phyloP scores from a whole-genome alignment of 2,329 filamentous ascomycete species.

The Torrubiellomyces zombiae region DNA sequence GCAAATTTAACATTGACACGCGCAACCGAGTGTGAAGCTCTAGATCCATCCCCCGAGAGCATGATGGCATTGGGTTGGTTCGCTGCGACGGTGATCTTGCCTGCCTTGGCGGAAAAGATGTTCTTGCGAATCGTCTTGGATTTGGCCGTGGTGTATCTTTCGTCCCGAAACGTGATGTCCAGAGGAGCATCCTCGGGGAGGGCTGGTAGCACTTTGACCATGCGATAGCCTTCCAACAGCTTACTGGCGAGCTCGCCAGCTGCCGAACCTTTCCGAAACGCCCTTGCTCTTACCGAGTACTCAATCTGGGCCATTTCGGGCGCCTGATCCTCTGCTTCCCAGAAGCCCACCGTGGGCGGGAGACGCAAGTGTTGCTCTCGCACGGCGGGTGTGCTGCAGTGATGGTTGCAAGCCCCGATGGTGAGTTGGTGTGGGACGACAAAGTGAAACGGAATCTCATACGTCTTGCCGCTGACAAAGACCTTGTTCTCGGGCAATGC shows the following conservation, averaged over 20 bases:
- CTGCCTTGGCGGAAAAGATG: constrained; percentile 33
- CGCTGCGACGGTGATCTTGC: constrained; percentile 28
- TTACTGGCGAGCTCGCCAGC: constrained; percentile 7
- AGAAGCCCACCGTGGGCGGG: constrained; percentile 34
- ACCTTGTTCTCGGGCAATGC: constrained; percentile 29
- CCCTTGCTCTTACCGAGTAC: constrained; percentile 33
- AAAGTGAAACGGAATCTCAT: constrained; percentile 40
- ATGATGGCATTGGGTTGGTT: constrained; percentile 31
- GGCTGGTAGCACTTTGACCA: constrained; percentile 36
- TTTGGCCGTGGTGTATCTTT: constrained; percentile 31
- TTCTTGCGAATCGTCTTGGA: constrained; percentile 36
- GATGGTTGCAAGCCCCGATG: constrained; percentile 37
- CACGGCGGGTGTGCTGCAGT: constrained; percentile 24
- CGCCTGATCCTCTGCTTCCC: constrained; percentile 36
- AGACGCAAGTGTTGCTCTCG: constrained; percentile 34
- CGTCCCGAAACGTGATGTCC: constrained; percentile 28
- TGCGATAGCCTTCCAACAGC: constrained; percentile 23
- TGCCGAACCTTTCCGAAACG: constrained; percentile 11
- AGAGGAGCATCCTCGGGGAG: constrained; percentile 33
- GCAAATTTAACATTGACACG: constrained; percentile 30
- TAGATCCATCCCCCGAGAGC: constrained; percentile 30
- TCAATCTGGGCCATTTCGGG: constrained; percentile 37
- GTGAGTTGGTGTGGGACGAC: constrained; percentile 41
- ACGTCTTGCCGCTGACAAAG: constrained; percentile 29
- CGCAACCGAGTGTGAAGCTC: constrained; percentile 23